Evolutionary conservation across 23 red algal species (phyloP), one percentile per base, ranked within the genome.

Genomic region (Gracilaria gracilis): DNA sequence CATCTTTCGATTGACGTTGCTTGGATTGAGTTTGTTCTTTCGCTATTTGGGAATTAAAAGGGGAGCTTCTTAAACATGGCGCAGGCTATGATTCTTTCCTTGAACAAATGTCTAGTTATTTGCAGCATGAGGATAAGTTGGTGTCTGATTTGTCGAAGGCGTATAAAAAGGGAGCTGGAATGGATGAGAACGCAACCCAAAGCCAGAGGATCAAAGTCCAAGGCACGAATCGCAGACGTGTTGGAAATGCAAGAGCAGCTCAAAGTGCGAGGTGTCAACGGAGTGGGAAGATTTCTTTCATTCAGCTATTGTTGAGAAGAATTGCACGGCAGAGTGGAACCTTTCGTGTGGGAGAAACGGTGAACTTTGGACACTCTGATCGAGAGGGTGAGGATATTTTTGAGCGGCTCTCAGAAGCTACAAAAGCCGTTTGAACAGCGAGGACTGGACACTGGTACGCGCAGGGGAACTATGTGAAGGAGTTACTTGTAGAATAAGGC

Each of bases 21-120:
- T 11, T 95, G 72, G 87, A 95, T 44, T 48, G 77, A 1, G 76
- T 95, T 38, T 95, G 76, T 53, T 49, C 24, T 37, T 57, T 67
- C 24, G 93, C 50, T 39, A 91, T 88, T 82, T 95, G 90, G 88
- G 96, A 98, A 82, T 57, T 98, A 49, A 89, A 98, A 23, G 93
- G 93, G 15, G 24, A 65, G 32, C 55, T 94, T 20, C 35, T 78
- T 42, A 54, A 57, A 14, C 89, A 94, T 80, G 64, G 59, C 12
- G 79, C 83, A 15, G 89, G 92, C 39, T 98, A 98, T 47, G 92
- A 83, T 49, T 46, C 81, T 12, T 98, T 91, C 50, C 79, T 98
- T 23, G 73, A 82, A 33, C 36, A 75, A n/a, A 98, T 95, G 70
- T 86, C 80, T 8, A 66, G 24, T 2, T 71, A 61, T 27, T 38